Evolutionary conservation across 208 protist species (phyloP).

Genomic region (Acanthamoeba triangularis): DNA sequence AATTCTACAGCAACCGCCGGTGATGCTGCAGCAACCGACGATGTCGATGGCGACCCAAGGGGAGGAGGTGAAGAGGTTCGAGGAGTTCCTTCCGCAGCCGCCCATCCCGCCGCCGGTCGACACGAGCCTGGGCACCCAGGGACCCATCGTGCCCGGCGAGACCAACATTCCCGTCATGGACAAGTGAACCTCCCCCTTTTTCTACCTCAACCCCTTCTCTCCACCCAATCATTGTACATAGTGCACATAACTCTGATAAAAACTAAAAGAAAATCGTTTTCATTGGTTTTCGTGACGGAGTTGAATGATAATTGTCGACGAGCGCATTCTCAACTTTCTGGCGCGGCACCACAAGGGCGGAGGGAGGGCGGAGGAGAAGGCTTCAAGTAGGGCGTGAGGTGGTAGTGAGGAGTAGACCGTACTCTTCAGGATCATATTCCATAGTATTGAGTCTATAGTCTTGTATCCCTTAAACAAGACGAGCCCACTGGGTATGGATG

Average conservation of each 20-base stretch:
- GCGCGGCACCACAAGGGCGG: not conserved
- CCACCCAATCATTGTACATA: not conserved
- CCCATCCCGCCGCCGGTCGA: not conserved
- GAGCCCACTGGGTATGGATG: conserved; percentile 76
- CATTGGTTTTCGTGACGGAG: too few species aligned
- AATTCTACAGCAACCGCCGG: not conserved
- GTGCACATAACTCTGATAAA: not conserved
- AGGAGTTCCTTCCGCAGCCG: not conserved
- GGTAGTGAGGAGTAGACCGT: conserved; percentile 50
- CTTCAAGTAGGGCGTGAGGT: not conserved
- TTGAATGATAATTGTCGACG: too few species aligned
- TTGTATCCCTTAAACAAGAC: conserved; percentile 78
- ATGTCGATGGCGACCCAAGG: not conserved
- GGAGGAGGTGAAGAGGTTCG: not conserved
- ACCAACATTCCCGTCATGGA: not conserved
- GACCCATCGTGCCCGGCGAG: not conserved
- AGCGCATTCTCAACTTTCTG: not conserved
- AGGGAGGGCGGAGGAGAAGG: not conserved
- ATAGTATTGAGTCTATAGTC: conserved; percentile 75
- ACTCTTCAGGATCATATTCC: conserved; percentile 79
- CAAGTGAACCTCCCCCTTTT: not conserved
- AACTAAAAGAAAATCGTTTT: too few species aligned
- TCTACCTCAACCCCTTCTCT: not conserved
- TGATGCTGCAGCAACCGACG: too few species aligned
- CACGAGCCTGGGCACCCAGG: not conserved